Conservation (phyloP, 176 grass and related monocot species). For the Eragrostis nindensis region DNA sequence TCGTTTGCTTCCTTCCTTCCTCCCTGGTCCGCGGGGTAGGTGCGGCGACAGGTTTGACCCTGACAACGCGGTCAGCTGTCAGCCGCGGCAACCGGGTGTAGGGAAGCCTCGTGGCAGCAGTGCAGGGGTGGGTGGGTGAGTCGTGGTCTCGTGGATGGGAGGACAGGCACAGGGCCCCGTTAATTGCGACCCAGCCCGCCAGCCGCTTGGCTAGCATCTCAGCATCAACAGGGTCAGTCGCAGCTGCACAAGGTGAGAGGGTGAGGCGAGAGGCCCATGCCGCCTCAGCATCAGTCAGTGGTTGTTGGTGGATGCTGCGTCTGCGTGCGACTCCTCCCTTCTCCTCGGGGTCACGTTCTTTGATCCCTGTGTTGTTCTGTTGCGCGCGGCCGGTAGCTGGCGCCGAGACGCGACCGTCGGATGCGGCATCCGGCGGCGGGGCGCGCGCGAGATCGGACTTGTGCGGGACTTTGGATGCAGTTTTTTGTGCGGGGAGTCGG, state of each 20-base stretch:
- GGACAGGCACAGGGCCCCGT: not conserved
- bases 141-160: not conserved
- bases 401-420: not conserved
- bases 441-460: conserved; percentile 42
- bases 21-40: not conserved
- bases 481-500: not conserved
- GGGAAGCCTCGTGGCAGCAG: not conserved
- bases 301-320: not conserved
- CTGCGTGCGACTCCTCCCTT: not conserved
- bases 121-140: not conserved
- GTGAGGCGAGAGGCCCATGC: too few relatives aligned
- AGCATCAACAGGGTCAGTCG: too few relatives aligned
- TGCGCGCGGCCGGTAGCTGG: not conserved
- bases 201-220: not conserved
- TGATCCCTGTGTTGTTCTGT: conserved; percentile 29
- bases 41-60: conserved; percentile 23
- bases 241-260: too few relatives aligned
- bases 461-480: conserved; percentile 20
- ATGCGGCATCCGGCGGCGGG: not conserved
- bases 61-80: not conserved
- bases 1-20: not conserved
- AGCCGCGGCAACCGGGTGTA: not conserved
- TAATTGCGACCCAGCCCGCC: not conserved
- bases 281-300: too few relatives aligned
- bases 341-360: conserved; percentile 39